Conservation (phyloP, 805 yeast species). For the Saitoella complicata region DNA sequence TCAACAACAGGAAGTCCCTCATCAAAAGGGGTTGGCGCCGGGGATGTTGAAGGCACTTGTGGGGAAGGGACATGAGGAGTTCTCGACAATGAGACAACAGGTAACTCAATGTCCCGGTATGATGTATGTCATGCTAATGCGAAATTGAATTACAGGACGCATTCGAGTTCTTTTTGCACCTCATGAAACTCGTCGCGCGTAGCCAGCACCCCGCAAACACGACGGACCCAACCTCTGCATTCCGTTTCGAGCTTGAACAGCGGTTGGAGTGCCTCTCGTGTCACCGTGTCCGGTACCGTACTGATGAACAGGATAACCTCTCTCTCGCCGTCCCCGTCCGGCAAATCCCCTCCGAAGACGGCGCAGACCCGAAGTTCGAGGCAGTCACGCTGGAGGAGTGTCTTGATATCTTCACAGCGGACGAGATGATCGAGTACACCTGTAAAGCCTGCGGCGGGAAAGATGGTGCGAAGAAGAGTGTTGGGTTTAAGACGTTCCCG, state of each 20-base stretch:
- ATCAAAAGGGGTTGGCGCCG: slow-evolving; percentile 67
- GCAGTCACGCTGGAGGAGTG: slow-evolving; percentile 34
- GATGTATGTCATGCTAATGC: too few species aligned
- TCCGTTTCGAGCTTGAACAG: slow-evolving; percentile 50
- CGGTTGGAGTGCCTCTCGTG: slow-evolving; percentile 47
- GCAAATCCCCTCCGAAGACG: slow-evolving; percentile 23
- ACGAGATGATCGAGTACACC: slow-evolving; percentile 44
- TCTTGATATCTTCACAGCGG: slow-evolving; percentile 28
- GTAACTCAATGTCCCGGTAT: too few species aligned
- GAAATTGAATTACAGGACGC: too few species aligned
- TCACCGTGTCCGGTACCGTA: slow-evolving; percentile 39
- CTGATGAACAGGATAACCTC: slow-evolving; percentile 44
- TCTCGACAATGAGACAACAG: slow-evolving; percentile 76
- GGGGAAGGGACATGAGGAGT: slow-evolving; percentile 68
- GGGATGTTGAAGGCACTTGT: slow-evolving; percentile 56
- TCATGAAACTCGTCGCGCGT: slow-evolving; percentile 41
- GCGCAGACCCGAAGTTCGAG: slow-evolving; percentile 29
- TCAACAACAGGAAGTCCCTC: slow-evolving; percentile 22
- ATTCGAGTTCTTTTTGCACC: slow-evolving; percentile 63
- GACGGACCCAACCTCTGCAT: slow-evolving; percentile 33
- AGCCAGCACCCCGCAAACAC: slow-evolving; percentile 7
- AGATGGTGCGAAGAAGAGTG: slow-evolving; percentile 7
- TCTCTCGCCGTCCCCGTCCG: slow-evolving; percentile 39
- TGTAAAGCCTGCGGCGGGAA: slow-evolving; percentile 39
- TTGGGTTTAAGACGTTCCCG: slow-evolving; percentile 46